Evolutionary conservation across 1,284 basidiomycete species (phyloP).

Genomic region (Retiboletus flavoniger): DNA sequence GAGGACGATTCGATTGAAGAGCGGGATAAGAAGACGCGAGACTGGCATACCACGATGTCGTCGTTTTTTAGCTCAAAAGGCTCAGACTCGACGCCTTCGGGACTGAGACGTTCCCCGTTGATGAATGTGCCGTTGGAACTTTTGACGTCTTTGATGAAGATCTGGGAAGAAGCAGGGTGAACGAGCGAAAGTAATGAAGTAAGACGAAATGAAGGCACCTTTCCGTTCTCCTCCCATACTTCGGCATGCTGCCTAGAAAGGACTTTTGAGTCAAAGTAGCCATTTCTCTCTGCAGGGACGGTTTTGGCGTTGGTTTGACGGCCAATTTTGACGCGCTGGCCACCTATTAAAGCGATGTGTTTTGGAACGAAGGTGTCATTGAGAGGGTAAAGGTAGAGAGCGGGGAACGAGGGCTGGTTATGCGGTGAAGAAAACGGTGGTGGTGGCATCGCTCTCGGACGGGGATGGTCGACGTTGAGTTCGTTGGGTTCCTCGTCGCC

Average conservation of each 20-base stretch:
- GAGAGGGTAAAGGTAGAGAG: conserved; percentile 90
- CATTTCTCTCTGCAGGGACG: conserved; percentile 91
- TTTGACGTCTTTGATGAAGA: conserved; percentile 98
- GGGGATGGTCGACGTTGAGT: conserved; percentile 11
- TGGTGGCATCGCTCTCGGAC: conserved; percentile 39
- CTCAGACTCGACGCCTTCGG: conserved; percentile 90
- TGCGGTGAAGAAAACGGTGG: conserved; percentile 38
- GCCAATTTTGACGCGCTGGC: conserved; percentile 90
- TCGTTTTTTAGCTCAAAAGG: conserved; percentile 94
- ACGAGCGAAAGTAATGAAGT: neutral
- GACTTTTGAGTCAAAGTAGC: conserved; percentile 97
- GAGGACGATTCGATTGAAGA: conserved; percentile 5
- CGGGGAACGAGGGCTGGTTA: conserved; percentile 48
- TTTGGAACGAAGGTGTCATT: conserved; percentile 97
- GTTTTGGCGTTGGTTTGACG: conserved; percentile 97
- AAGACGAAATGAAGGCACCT: conserved; percentile 50
- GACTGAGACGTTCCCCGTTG: conserved; percentile 89
- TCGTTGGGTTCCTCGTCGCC: conserved; percentile 11
- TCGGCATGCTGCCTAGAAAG: conserved; percentile 95
- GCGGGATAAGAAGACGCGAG: neutral
- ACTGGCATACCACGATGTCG: conserved; percentile 74
- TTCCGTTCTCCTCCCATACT: conserved; percentile 91
- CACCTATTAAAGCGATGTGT: conserved; percentile 82
- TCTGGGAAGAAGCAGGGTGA: conserved; percentile 46
- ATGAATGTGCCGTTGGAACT: conserved; percentile 99